phyloP scores from a whole-genome alignment of 2,329 filamentous ascomycete species.

The Gliomastix tumulicola region DNA sequence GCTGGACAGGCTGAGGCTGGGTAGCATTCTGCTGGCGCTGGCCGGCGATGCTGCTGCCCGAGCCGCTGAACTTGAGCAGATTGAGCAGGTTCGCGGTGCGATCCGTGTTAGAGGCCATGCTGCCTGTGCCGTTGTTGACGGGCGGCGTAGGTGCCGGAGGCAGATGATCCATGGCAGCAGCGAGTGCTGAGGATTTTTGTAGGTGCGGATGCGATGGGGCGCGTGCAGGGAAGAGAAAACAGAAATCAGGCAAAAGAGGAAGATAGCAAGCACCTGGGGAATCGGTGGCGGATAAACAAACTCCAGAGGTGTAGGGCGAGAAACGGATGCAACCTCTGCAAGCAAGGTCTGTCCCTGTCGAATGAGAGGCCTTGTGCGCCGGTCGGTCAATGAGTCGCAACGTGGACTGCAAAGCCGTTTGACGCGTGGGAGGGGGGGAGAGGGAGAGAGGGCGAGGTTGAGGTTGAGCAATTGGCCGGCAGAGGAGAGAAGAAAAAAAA shows the following conservation, averaged over 20 bases:
- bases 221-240: constrained; percentile 1
- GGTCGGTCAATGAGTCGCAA: no score
- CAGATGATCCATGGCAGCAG: constrained; percentile 26
- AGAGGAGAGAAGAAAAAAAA: no score
- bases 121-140: constrained; percentile 20
- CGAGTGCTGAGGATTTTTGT: not conserved
- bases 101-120: constrained; percentile 30
- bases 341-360: no score
- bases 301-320: not conserved
- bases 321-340: not conserved
- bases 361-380: no score
- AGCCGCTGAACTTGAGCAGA: constrained; percentile 52
- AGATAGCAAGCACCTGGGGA: not conserved
- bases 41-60: constrained; percentile 19
- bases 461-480: no score
- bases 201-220: not conserved
- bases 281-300: not conserved
- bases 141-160: constrained; percentile 45
- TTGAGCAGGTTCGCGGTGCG: constrained; percentile 51
- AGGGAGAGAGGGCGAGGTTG: no score
- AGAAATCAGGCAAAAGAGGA: no score
- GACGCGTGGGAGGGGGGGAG: no score
- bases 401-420: no score
- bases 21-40: constrained; percentile 21
- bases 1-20: constrained; percentile 13